phyloP scores from a whole-genome alignment of 129 eudicot genomes.

The Silybum marianum region DNA sequence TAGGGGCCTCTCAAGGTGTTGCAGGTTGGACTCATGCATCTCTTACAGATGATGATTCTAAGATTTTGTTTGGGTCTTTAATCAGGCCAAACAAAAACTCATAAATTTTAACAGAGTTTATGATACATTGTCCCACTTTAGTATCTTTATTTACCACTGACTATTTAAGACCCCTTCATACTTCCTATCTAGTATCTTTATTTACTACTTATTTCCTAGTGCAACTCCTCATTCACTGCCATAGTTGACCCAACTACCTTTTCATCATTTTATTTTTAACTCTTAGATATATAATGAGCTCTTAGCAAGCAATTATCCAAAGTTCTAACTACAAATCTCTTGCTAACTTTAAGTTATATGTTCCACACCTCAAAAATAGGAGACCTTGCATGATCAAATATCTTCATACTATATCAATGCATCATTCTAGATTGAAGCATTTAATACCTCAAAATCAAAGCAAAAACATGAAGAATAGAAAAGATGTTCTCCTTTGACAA shows the following conservation, averaged over 20 bases:
- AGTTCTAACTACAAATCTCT: not conserved
- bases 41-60: not conserved
- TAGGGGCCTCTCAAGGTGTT: not conserved
- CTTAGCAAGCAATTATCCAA: slow-evolving; percentile 7
- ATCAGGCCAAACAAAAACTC: not conserved
- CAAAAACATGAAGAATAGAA: not conserved
- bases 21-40: not conserved
- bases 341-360: slow-evolving; percentile 5
- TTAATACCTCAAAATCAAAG: slow-evolving; percentile 18
- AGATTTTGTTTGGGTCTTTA: not conserved
- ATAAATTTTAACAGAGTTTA: not conserved
- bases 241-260: not conserved
- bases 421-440: not conserved
- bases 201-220: not conserved
- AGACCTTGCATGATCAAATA: not conserved
- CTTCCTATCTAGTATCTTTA: not conserved
- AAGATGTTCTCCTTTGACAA: slow-evolving; percentile 1
- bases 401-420: not conserved
- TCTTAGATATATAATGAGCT: slow-evolving; percentile 9
- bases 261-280: not conserved
- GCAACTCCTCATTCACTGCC: not conserved
- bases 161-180: not conserved
- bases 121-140: not conserved
- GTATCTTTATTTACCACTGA: no score
- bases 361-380: not conserved